phyloP scores from a whole-genome alignment of 495 filamentous ascomycete genomes.

The Neurospora sp. region DNA sequence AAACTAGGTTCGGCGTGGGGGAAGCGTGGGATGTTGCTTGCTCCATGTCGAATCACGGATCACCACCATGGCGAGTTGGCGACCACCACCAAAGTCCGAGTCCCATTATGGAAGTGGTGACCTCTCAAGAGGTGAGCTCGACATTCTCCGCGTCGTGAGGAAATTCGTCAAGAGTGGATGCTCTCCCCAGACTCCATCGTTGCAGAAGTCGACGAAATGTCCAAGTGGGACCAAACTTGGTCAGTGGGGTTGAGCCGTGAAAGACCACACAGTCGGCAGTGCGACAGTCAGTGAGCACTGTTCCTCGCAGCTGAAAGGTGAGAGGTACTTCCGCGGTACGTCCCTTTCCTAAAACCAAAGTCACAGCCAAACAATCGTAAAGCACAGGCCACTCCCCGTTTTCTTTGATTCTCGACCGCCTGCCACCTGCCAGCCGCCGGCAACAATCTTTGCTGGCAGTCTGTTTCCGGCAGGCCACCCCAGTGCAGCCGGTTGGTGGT shows the following conservation, averaged over 20 bases:
- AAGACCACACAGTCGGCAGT: background rate
- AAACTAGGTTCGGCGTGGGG: conserved; percentile 20
- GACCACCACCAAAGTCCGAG: background rate
- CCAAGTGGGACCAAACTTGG: background rate
- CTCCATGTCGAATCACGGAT: conserved; percentile 12
- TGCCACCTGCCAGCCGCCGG: background rate
- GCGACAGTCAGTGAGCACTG: background rate
- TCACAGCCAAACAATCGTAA: background rate
- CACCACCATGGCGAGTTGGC: background rate
- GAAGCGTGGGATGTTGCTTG: conserved; percentile 25
- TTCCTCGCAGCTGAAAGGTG: background rate
- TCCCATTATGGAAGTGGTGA: background rate
- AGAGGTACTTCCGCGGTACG: background rate
- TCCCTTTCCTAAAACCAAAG: background rate
- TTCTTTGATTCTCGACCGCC: background rate
- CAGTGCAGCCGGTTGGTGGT: background rate
- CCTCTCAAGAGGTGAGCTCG: background rate
- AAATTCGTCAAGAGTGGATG: background rate
- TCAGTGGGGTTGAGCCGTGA: background rate
- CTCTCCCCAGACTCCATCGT: background rate
- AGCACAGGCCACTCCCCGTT: background rate
- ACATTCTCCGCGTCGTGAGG: background rate
- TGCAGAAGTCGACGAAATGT: background rate
- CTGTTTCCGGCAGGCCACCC: background rate
- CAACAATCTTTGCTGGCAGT: background rate